Conservation (phyloP, 345 rosid species). For the Excoecaria cochinchinensis region DNA sequence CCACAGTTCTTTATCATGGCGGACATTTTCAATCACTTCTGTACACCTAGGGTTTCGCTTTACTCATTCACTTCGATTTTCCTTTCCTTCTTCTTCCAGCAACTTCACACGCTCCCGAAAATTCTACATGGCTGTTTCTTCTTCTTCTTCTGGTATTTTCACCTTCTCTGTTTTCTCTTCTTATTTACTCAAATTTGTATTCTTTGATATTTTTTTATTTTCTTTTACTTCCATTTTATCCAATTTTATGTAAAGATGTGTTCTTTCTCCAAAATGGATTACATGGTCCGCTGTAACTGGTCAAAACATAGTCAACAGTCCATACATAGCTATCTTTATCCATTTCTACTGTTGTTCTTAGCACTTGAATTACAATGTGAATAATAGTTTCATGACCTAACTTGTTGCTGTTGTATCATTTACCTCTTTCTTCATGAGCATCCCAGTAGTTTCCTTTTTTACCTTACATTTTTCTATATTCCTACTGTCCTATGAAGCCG, state of each 20-base stretch:
- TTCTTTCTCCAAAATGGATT: too few species aligned
- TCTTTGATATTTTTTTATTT: not conserved
- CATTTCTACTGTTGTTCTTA: not conserved
- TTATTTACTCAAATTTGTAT: not conserved
- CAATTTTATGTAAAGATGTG: not conserved
- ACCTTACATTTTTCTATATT: not conserved
- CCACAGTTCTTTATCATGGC: constrained; percentile 43
- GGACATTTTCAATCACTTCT: constrained; percentile 33
- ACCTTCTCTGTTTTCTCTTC: not conserved
- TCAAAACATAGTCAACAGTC: too few species aligned
- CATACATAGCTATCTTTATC: too few species aligned
- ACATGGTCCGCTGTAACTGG: too few species aligned
- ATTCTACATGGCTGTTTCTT: constrained; percentile 43
- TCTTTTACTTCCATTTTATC: not conserved
- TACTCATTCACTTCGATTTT: constrained; percentile 32
- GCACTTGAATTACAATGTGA: not conserved
- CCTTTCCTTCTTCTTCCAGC: constrained; percentile 31
- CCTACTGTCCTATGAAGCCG: not conserved
- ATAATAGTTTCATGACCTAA: not conserved
- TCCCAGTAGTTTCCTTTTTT: not conserved
- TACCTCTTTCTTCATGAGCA: not conserved
- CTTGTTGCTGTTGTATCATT: not conserved
- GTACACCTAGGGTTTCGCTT: constrained; percentile 40
- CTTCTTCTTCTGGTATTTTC: constrained; percentile 34
- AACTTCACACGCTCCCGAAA: constrained; percentile 20